Evolutionary conservation across 805 yeast species (phyloP).

Genomic region (Pichia exigua): DNA sequence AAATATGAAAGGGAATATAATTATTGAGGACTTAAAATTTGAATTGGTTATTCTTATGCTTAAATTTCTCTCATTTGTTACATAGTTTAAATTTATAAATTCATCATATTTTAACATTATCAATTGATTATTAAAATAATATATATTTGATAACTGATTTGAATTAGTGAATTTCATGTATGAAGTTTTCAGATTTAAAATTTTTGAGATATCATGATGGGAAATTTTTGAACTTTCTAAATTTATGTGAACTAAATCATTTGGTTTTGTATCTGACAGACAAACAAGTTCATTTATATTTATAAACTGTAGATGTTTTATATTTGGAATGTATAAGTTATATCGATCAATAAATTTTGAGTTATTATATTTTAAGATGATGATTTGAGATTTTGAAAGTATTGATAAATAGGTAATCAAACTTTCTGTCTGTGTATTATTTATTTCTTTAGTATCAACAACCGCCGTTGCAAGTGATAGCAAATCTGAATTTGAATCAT

Average conservation of each 20-base stretch:
- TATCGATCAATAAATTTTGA: constrained; percentile 7
- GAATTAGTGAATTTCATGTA: not conserved
- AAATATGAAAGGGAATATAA: constrained; percentile 35
- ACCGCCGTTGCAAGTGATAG: constrained; percentile 27
- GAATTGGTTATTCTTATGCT: constrained; percentile 12
- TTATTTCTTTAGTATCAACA: not conserved
- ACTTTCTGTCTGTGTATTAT: not conserved
- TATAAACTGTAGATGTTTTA: constrained; percentile 2
- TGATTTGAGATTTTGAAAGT: constrained; percentile 5
- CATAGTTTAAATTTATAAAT: constrained; percentile 17
- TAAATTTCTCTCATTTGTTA: constrained; percentile 1
- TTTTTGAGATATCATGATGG: not conserved
- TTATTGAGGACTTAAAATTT: constrained; percentile 24
- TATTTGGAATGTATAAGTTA: constrained; percentile 7
- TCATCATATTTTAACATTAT: constrained; percentile 21
- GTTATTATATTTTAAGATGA: constrained; percentile 9
- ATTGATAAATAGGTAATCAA: constrained; percentile 5
- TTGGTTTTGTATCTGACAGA: constrained; percentile 4
- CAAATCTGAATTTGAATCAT: constrained; percentile 20
- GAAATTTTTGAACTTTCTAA: not conserved
- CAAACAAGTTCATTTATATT: constrained; percentile 2
- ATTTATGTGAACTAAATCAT: constrained; percentile 9
- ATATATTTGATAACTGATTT: not conserved
- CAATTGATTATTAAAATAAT: constrained; percentile 16
- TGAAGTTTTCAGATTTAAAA: constrained; percentile 1